These are phyloP conservation scores for Plenodomus lindquistii DNA, from an alignment of 2,329 filamentous ascomycete genomes.

Conservation along the genomic window DNA sequence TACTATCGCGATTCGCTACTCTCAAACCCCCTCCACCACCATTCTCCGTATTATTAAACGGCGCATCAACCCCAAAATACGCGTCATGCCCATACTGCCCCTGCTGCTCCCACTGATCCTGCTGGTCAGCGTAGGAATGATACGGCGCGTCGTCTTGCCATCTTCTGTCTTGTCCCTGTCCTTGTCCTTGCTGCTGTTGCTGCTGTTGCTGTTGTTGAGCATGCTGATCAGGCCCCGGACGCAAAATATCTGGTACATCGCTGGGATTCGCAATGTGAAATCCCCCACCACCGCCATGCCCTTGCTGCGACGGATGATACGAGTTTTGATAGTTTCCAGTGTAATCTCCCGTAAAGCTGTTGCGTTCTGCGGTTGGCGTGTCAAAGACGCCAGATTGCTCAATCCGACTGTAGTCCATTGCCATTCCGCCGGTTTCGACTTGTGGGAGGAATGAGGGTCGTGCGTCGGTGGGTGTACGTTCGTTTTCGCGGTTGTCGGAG, in stretches of 20 bases:
- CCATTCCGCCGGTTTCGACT: background rate
- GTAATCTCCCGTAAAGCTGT: background rate
- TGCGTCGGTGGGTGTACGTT: slow-evolving; percentile 49
- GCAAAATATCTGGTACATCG: slow-evolving; percentile 23
- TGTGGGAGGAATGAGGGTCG: slow-evolving; percentile 10
- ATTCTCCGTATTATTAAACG: background rate
- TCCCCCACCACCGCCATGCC: background rate
- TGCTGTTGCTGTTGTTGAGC: background rate
- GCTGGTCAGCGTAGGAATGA: slow-evolving; percentile 6
- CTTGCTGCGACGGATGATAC: slow-evolving; percentile 13
- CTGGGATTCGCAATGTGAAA: slow-evolving; percentile 12
- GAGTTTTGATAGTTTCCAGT: slow-evolving; percentile 15
- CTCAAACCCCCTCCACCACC: slow-evolving; percentile 42
- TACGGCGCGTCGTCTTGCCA: background rate
- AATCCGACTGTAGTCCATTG: background rate
- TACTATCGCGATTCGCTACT: slow-evolving; percentile 47
- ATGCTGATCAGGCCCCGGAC: slow-evolving; percentile 11
- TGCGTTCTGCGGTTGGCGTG: background rate
- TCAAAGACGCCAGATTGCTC: slow-evolving; percentile 5
- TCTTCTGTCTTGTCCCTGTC: background rate
- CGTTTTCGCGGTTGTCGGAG: slow-evolving; percentile 23
- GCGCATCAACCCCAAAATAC: too few relatives aligned
- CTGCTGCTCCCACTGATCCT: background rate
- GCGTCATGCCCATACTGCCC: background rate
- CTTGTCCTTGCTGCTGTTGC: slow-evolving; percentile 9